Percentiles rank a stretch among this genome's conserved stretches.
These are phyloP conservation scores for Globisporangium cystogenes DNA, from an alignment of 352 stramenopile genomes.

Conservation along the genomic window DNA sequence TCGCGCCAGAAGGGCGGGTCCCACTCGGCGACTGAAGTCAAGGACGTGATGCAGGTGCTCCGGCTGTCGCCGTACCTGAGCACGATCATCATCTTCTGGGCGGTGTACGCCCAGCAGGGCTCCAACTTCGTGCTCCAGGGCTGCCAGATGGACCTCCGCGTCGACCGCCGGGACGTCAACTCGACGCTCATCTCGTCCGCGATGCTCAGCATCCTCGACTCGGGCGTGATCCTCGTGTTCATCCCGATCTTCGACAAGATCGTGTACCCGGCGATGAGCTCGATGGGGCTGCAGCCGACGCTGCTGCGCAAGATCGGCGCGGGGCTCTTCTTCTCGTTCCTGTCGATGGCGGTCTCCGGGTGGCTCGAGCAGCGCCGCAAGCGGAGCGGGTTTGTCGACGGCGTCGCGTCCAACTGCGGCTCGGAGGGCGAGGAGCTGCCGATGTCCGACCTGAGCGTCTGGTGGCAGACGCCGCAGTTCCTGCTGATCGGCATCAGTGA, in stretches of 20 bases:
- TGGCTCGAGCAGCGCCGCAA: slow-evolving; percentile 78
- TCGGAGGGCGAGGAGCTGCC: slow-evolving; percentile 46
- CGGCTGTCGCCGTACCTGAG: slow-evolving; percentile 77
- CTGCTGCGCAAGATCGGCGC: slow-evolving; percentile 86
- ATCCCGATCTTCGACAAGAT: slow-evolving; percentile 86
- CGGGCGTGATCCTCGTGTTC: slow-evolving; percentile 85
- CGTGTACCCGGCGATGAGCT: slow-evolving; percentile 72
- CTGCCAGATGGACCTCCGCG: slow-evolving; percentile 88
- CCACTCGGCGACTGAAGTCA: slow-evolving; percentile 51
- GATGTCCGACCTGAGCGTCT: slow-evolving; percentile 82
- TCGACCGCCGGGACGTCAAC: slow-evolving; percentile 27
- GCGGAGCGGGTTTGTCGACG: slow-evolving; percentile 30
- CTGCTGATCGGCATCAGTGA: slow-evolving; percentile 85
- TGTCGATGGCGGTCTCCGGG: slow-evolving; percentile 66
- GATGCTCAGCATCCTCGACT: slow-evolving; percentile 87
- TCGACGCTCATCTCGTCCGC: slow-evolving; percentile 73
- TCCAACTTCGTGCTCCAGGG: slow-evolving; percentile 86
- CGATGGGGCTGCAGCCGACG: slow-evolving; percentile 63
- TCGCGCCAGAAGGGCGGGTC: slow-evolving; percentile 43
- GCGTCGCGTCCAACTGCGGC: slow-evolving; percentile 73
- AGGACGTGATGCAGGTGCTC: slow-evolving; percentile 72
- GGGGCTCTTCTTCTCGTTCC: slow-evolving; percentile 74
- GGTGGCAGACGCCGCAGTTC: slow-evolving; percentile 91
- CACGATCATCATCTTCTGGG: slow-evolving; percentile 85
- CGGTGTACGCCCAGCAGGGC: slow-evolving; percentile 77